Base-by-base conservation (phyloP, 768 basidiomycete species). In the Tylopilus balloui region DNA sequence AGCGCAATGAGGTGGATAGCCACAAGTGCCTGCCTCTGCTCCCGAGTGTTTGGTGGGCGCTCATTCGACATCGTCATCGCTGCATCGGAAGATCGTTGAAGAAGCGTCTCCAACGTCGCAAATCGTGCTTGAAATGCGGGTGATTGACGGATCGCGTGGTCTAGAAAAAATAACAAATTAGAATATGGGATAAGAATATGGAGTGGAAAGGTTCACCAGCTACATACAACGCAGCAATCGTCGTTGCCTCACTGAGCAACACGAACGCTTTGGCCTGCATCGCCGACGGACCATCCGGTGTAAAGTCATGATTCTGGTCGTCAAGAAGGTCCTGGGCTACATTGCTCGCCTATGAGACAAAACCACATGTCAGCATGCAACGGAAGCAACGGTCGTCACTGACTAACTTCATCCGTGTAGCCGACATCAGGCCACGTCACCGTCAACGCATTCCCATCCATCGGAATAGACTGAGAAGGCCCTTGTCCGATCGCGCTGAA, bases 91-190 rank as follows among this genome's bases (percentile, higher is more conserved):
- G 50, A 61, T 2, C 59, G 58, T 5, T 75, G 73, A 31, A 80
- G 74, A 39, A 79, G 68, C 27, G 66, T 59, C 51, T 78, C 74
- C 47, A 80, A 62, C 3, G 71, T 72, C 35, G 67, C 68, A 19
- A 80, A 79, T 7, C 73, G 71, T 13, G 66, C 61, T 21, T 67
- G 67, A 47, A 78, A 78, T 4, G 70, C 64, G 47, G 73, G 62
- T 23, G 69, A 66, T 48, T 79, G 78, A 25, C 70, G 61, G 36
- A 67, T 62, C 9, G 69, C 60, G 58, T 71, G 70, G 43, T 74
- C 78, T 79, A 40, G 10, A 54, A 21, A 43, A 41, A 27, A 11
- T 8, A 7, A n/a, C 19, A 4, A 29, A n/a, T 13, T 9, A 13
- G 5, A 12, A 11, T 9, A 6, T 35, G 12, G 28, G 34, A 42